Percentiles rank a stretch among this genome's conserved stretches.
Evolutionary conservation across 2,329 filamentous ascomycete genomes (phyloP).

Genomic region (Penicillium verrucosum): DNA sequence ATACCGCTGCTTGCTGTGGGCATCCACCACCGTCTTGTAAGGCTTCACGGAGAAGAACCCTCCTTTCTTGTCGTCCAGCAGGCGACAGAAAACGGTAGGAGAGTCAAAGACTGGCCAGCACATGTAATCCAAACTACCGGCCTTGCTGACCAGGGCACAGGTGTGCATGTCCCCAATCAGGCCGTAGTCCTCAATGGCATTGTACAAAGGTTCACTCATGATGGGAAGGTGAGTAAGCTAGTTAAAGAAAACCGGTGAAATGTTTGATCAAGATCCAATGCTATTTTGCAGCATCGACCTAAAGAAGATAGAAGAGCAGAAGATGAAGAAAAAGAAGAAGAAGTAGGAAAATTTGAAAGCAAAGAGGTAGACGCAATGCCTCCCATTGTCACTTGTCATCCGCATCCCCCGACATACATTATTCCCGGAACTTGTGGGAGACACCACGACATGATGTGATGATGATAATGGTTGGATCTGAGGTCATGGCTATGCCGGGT

Average conservation of each 20-base stretch:
- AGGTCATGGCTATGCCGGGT: constrained; percentile 22
- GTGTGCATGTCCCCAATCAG: constrained; percentile 79
- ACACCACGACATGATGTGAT: constrained; percentile 26
- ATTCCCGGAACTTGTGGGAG: constrained; percentile 9
- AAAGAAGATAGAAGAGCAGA: not conserved
- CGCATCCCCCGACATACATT: constrained; percentile 13
- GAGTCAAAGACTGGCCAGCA: constrained; percentile 81
- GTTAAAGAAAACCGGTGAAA: not conserved
- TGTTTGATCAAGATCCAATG: not conserved
- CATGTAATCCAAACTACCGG: constrained; percentile 73
- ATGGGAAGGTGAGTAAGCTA: not conserved
- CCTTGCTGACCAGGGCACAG: constrained; percentile 70
- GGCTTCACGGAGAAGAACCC: constrained; percentile 66
- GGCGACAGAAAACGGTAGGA: constrained; percentile 69
- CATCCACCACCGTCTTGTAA: constrained; percentile 46
- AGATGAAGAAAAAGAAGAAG: not conserved
- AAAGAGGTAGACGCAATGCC: not conserved
- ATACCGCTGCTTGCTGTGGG: constrained; percentile 74
- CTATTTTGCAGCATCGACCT: not conserved
- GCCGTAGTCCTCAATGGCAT: constrained; percentile 69
- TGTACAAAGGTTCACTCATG: constrained; percentile 22
- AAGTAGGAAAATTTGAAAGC: not conserved
- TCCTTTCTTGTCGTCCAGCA: constrained; percentile 71
- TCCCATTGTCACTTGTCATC: not conserved
- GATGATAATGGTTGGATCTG: constrained; percentile 19